Percentiles rank a stretch among this genome's conserved stretches.
These are phyloP conservation scores for Schizothecium vesticola DNA, from an alignment of 495 filamentous ascomycete species.

Conservation along the genomic window DNA sequence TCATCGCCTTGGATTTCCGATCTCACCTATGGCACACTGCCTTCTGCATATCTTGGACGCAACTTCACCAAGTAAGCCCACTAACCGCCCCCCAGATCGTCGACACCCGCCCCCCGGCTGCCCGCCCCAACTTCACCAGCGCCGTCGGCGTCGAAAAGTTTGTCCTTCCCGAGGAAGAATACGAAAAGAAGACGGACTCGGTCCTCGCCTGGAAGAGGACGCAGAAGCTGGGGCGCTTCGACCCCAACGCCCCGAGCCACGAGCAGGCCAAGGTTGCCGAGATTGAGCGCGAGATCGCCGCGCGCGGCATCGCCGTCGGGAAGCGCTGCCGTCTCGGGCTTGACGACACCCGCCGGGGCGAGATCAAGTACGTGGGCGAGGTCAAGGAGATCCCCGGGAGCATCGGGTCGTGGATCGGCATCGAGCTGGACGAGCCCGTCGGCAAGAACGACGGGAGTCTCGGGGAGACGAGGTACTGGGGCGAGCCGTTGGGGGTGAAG, in stretches of 20 bases:
- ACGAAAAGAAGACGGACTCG: constrained; percentile 75
- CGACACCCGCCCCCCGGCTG: constrained; percentile 68
- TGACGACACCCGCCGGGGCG: constrained; percentile 72
- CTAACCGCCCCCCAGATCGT: constrained; percentile 54
- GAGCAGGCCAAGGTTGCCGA: constrained; percentile 65
- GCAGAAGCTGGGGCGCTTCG: constrained; percentile 89
- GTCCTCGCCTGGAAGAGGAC: constrained; percentile 92
- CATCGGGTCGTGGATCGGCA: constrained; percentile 73
- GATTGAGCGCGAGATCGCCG: constrained; percentile 58
- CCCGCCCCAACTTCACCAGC: constrained; percentile 71
- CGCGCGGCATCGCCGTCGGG: constrained; percentile 60
- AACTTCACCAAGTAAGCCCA: constrained; percentile 5
- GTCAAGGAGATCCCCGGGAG: constrained; percentile 74
- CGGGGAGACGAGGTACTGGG: constrained; percentile 72
- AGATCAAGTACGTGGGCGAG: constrained; percentile 73
- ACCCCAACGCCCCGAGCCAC: constrained; percentile 69
- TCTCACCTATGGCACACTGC: neutral
- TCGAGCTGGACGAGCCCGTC: constrained; percentile 78
- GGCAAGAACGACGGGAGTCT: constrained; percentile 90
- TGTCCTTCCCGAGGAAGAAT: constrained; percentile 71
- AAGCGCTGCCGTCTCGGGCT: constrained; percentile 58
- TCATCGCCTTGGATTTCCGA: neutral
- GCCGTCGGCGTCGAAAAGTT: constrained; percentile 79
- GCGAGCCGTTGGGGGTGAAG: constrained; percentile 54
- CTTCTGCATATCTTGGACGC: too few relatives aligned